These are phyloP conservation scores for Neopestalotiopsis sp. DNA, from an alignment of 2,329 filamentous ascomycete species.

Conservation along the genomic window DNA sequence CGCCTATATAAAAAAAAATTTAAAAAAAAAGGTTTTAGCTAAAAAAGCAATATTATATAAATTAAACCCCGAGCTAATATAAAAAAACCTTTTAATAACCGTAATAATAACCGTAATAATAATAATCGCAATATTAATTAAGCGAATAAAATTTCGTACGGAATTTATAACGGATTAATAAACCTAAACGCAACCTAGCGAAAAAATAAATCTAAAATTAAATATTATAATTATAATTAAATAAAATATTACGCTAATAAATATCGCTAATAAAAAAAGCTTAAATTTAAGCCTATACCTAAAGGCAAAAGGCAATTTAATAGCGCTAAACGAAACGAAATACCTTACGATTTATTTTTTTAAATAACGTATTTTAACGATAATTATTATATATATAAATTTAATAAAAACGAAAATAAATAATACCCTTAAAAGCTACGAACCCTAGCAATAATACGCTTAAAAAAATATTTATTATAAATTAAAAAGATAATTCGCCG, in stretches of 20 bases:
- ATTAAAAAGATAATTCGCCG: neutral
- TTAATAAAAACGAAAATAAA: accelerated
- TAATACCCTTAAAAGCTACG: neutral
- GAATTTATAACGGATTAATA: neutral
- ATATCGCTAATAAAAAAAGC: neutral
- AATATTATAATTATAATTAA: neutral
- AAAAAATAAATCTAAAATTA: neutral
- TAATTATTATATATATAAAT: neutral
- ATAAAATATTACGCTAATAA: neutral
- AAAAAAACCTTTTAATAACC: too few relatives aligned
- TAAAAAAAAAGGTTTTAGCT: neutral
- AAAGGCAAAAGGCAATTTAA: neutral
- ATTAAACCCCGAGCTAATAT: too few relatives aligned
- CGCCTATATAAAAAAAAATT: slow-evolving; percentile 1
- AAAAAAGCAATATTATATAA: too few relatives aligned
- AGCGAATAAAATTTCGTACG: neutral
- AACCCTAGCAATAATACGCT: neutral
- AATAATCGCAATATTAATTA: neutral
- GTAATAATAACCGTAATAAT: too few relatives aligned
- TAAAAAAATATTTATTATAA: too few relatives aligned
- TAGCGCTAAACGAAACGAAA: neutral
- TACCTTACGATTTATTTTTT: too few relatives aligned
- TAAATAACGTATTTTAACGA: neutral
- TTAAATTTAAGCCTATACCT: accelerated
- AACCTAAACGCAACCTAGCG: neutral